Conservation (phyloP, 257 asterid genomes). For the Scutellaria minor region DNA sequence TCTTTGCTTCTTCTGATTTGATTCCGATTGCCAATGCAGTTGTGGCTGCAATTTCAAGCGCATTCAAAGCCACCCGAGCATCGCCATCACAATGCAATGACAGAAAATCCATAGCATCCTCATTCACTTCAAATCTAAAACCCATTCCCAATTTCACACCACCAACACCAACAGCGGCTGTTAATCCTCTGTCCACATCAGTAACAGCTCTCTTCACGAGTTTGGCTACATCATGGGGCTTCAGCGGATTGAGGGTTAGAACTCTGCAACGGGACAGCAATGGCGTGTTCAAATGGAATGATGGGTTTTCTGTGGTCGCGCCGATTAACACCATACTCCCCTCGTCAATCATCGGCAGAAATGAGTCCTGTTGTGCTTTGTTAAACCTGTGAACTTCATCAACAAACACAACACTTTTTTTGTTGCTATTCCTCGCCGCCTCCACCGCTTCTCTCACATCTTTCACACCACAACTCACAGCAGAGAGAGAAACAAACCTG, state of each 20-base stretch:
- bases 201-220: constrained; percentile 54
- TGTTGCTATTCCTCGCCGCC: constrained; percentile 52
- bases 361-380: constrained; percentile 88
- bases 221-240: constrained; percentile 48
- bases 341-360: constrained; percentile 86
- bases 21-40: constrained; percentile 44
- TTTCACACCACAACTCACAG: constrained; percentile 84
- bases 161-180: constrained; percentile 8
- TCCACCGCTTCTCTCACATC: constrained; percentile 84
- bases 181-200: constrained; percentile 50
- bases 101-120: constrained; percentile 57
- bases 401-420: constrained; percentile 66
- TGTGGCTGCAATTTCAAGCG: constrained; percentile 67
- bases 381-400: constrained; percentile 96
- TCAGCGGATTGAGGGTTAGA: constrained; percentile 60
- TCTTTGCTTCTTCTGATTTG: neutral
- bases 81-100: constrained; percentile 76
- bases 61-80: constrained; percentile 76
- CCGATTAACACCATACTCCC: constrained; percentile 84
- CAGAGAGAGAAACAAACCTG: constrained; percentile 69
- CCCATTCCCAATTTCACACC: neutral
- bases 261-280: constrained; percentile 82
- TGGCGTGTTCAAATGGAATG: constrained; percentile 83
- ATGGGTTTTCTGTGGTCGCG: constrained; percentile 93
- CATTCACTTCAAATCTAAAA: constrained; percentile 33